A percentile compares a stretch with the other conserved stretches of the same genome.
Evolutionary conservation across 495 filamentous ascomycete species (phyloP).

Genomic region (Hypoxylon rickii): DNA sequence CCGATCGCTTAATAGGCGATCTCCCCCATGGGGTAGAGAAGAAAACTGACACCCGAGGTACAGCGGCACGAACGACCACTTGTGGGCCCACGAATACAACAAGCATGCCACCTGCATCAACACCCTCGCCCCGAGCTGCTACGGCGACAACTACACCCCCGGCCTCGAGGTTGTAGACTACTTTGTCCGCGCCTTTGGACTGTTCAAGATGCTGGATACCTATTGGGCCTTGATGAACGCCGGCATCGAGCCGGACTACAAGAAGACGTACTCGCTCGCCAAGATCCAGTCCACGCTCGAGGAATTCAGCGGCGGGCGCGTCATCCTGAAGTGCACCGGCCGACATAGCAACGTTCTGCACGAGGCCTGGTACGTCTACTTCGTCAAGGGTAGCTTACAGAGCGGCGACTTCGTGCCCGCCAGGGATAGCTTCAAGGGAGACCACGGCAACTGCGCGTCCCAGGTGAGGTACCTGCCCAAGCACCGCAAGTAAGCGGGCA

Average conservation of each 20-base stretch:
- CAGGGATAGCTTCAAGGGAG: conserved; percentile 41
- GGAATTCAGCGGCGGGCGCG: conserved; percentile 64
- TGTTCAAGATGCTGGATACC: conserved; percentile 64
- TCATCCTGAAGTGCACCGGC: conserved; percentile 69
- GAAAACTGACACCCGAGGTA: conserved; percentile 3
- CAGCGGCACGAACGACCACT: conserved; percentile 62
- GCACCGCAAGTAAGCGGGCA: conserved; percentile 23
- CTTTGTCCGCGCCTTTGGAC: conserved; percentile 60
- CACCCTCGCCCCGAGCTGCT: conserved; percentile 75
- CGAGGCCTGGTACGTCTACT: conserved; percentile 86
- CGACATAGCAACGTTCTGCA: conserved; percentile 57
- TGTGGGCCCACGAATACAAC: conserved; percentile 89
- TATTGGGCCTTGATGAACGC: conserved; percentile 62
- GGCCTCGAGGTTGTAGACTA: conserved; percentile 66
- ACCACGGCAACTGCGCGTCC: conserved; percentile 42
- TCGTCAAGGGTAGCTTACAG: conserved; percentile 76
- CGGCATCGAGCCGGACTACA: conserved; percentile 65
- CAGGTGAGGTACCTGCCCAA: conserved; percentile 49
- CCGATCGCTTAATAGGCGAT: not conserved
- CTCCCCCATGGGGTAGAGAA: not conserved
- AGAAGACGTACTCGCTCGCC: conserved; percentile 64
- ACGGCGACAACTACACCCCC: conserved; percentile 60
- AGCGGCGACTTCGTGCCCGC: conserved; percentile 72
- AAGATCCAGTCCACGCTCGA: conserved; percentile 69
- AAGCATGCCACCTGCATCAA: conserved; percentile 82